phyloP scores from a whole-genome alignment of 106 monocot genomes.

The Cymbidium sinense region DNA sequence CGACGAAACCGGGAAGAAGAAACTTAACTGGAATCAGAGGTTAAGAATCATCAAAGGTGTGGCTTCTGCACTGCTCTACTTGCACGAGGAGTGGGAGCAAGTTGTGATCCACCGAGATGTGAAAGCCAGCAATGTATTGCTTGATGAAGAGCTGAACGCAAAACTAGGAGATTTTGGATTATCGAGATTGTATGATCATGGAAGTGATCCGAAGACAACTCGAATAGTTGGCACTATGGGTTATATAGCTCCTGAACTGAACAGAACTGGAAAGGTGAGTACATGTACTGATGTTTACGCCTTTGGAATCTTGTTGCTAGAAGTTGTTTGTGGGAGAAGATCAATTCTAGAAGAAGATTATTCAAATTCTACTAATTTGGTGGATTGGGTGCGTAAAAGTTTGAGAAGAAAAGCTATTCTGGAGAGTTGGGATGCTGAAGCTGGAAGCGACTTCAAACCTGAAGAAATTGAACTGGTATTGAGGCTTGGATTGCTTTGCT shows the following conservation, averaged over 20 bases:
- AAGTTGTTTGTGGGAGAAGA: constrained; percentile 62
- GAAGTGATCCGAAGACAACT: constrained; percentile 36
- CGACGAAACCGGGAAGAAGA: background rate
- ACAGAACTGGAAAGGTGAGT: constrained; percentile 51
- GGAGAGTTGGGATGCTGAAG: background rate
- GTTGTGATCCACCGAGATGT: constrained; percentile 80
- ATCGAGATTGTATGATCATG: constrained; percentile 76
- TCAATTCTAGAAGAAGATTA: constrained; percentile 52
- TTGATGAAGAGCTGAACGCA: constrained; percentile 66
- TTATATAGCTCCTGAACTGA: constrained; percentile 46
- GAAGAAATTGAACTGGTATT: constrained; percentile 28
- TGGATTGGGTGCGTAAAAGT: constrained; percentile 5
- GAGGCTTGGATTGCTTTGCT: constrained; percentile 43
- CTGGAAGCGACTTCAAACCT: background rate
- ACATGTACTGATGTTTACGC: constrained; percentile 64
- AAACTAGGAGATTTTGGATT: constrained; percentile 70
- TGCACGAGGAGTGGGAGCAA: constrained; percentile 23
- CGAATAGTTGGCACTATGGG: constrained; percentile 1
- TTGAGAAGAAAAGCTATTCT: constrained; percentile 11
- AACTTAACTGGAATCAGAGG: background rate
- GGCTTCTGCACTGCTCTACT: constrained; percentile 5
- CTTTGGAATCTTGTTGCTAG: constrained; percentile 59
- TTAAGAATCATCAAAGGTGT: background rate
- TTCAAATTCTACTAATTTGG: constrained; percentile 43
- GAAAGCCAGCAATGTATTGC: constrained; percentile 82